Percentiles rank a stretch among this genome's conserved stretches.
Evolutionary conservation across 2,329 filamentous ascomycete species (phyloP).

Genomic region (Lasiodiplodia theobromae): DNA sequence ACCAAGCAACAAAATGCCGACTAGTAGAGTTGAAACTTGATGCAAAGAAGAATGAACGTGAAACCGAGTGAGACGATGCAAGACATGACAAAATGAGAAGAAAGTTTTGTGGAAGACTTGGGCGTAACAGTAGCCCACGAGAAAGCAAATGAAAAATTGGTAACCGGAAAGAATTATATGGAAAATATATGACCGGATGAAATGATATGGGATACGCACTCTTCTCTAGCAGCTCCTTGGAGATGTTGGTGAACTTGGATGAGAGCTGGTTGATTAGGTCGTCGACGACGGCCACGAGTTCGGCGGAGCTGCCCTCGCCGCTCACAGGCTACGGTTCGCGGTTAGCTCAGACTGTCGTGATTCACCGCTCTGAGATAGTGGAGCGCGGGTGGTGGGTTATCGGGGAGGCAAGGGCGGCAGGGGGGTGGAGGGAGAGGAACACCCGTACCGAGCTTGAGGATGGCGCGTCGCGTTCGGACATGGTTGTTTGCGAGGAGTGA

Average conservation of each 20-base stretch:
- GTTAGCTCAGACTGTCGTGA: slow-evolving; percentile 35
- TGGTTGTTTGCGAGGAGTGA: neutral
- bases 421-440: neutral
- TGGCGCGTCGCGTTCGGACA: slow-evolving; percentile 31
- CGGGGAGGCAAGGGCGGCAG: neutral
- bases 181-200: neutral
- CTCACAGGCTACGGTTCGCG: neutral
- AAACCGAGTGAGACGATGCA: too few relatives aligned
- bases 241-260: slow-evolving; percentile 84
- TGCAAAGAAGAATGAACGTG: too few relatives aligned
- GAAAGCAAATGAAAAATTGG: too few relatives aligned
- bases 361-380: neutral
- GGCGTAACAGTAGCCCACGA: neutral
- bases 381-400: neutral
- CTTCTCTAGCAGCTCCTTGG: slow-evolving; percentile 86
- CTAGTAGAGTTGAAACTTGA: too few relatives aligned
- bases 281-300: slow-evolving; percentile 81
- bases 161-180: too few relatives aligned
- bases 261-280: slow-evolving; percentile 85
- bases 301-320: slow-evolving; percentile 49
- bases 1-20: too few relatives aligned
- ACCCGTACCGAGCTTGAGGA: slow-evolving; percentile 24
- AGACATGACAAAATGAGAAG: neutral
- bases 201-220: slow-evolving; percentile 62
- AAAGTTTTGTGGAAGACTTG: neutral